Conservation (phyloP, 352 stramenopile species). For the Nothophytophthora sp. region DNA sequence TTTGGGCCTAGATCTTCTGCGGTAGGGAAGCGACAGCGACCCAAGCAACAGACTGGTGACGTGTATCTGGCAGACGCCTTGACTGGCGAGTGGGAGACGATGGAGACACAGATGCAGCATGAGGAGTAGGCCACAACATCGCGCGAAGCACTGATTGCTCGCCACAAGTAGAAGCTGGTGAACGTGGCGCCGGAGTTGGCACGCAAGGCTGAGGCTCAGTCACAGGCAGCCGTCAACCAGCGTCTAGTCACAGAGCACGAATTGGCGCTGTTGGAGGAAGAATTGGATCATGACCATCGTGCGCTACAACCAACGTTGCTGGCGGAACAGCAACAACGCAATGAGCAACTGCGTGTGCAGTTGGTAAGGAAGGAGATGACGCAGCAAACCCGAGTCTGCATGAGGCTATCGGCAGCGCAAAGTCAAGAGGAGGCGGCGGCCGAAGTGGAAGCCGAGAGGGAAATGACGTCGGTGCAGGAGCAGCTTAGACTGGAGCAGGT, state of each 20-base stretch:
- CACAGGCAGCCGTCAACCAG: slow-evolving; percentile 15
- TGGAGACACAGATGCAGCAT: slow-evolving; percentile 15
- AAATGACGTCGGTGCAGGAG: slow-evolving; percentile 25
- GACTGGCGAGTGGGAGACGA: neutral
- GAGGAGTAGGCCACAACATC: slow-evolving; percentile 18
- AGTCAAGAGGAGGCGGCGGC: slow-evolving; percentile 25
- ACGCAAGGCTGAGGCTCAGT: slow-evolving; percentile 20
- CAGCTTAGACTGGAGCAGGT: slow-evolving; percentile 28
- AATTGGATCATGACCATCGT: slow-evolving; percentile 40
- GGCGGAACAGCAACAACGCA: slow-evolving; percentile 38
- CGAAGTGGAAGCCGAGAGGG: slow-evolving; percentile 20
- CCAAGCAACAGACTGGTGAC: neutral
- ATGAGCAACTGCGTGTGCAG: slow-evolving; percentile 44
- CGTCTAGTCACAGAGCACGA: slow-evolving; percentile 32
- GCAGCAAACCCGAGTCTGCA: slow-evolving; percentile 12
- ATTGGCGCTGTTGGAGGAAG: slow-evolving; percentile 41
- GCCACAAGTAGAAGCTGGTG: slow-evolving; percentile 30
- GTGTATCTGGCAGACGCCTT: neutral
- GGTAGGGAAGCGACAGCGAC: slow-evolving; percentile 38
- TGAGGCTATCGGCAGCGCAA: too few species aligned
- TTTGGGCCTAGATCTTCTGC: slow-evolving; percentile 38
- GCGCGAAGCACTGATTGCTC: slow-evolving; percentile 16
- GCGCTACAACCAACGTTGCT: slow-evolving; percentile 28
- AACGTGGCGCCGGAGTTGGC: slow-evolving; percentile 25
- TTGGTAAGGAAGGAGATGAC: slow-evolving; percentile 37